Base-by-base conservation (phyloP, 1,139 yeast genomes). In the Petasospora rhodanensis region DNA sequence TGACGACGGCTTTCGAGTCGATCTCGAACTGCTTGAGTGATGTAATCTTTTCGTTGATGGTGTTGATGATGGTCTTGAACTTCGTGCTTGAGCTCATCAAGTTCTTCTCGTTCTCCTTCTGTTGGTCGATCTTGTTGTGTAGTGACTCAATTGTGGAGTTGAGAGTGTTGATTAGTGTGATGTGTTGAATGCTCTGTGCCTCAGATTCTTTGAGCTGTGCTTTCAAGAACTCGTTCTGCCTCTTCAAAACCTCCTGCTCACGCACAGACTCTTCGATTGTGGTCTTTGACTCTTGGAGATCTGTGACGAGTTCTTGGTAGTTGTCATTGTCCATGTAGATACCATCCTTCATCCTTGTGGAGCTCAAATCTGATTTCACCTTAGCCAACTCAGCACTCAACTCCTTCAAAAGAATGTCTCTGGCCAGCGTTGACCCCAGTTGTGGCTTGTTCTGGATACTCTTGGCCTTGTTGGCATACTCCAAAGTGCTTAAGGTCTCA, bases 381-480 rank as follows among this genome's bases (percentile, higher is more conserved):
- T 67, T 70, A 6, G 73, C 62, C n/a, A 79, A 59, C 45, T 79
- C 85, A 12, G 61, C 61, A 2, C 79, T 68, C 29, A 79, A 60
- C 40, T 73, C 79, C 43, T 70, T 73, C 15, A 80, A 65, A 17
- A 79, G 56, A 2, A 75, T 66, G 40, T 72, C 77, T 45, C 77
- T 79, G 36, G 60, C 53, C 41, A 77, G 55, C 11, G 59, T 49
- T 2, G 59, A 54, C 0, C 72, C 69, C 26, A 56, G 61, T 49
- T 75, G 82, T 6, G 86, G 85, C 37, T 70, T 62, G 46, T 78
- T 78, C 46, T 71, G 72, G 29, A 78, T 76, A 46, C 70, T 73
- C 43, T 77, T 78, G 2, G 82, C 84, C 46, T 76, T 76, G 35
- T 73, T 68, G 5, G 84, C 83, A 54, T 78, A 78, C 42, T 76